Evolutionary conservation across 2,329 filamentous ascomycete genomes (phyloP).

Genomic region (Cordyceps cicadae): DNA sequence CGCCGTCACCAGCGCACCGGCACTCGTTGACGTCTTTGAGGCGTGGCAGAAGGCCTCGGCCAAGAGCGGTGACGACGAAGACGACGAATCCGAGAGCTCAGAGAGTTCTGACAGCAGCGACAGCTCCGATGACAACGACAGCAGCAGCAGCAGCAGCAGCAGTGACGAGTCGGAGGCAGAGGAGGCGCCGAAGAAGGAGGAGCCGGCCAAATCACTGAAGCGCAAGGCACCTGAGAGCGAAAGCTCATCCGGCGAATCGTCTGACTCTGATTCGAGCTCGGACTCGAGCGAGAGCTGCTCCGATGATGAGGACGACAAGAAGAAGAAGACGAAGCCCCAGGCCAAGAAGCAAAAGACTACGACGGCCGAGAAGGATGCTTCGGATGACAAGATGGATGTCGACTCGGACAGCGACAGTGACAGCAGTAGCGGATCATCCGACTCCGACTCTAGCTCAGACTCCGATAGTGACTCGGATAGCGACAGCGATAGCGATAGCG

Average conservation of each 20-base stretch:
- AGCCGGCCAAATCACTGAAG: conserved; percentile 24
- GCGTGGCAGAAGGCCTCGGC: conserved; percentile 35
- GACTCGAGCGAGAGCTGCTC: conserved; percentile 15
- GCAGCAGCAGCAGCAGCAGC: background rate
- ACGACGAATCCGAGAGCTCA: conserved; percentile 15
- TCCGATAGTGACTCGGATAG: conserved; percentile 18
- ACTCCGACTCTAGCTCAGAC: conserved; percentile 20
- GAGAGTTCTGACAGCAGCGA: conserved; percentile 17
- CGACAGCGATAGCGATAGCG: conserved; percentile 28
- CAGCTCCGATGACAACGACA: conserved; percentile 17
- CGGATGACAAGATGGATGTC: conserved; percentile 15
- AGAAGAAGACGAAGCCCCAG: conserved; percentile 25
- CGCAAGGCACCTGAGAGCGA: conserved; percentile 30
- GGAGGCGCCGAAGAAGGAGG: conserved; percentile 17
- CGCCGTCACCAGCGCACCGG: conserved; percentile 12
- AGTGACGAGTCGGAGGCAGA: conserved; percentile 15
- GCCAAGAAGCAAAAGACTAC: conserved; percentile 5
- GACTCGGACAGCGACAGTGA: conserved; percentile 23
- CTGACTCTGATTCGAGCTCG: background rate
- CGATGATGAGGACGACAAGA: conserved; percentile 34
- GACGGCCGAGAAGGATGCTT: conserved; percentile 2
- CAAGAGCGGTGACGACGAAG: conserved; percentile 21
- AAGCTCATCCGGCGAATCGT: conserved; percentile 8
- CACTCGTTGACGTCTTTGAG: conserved; percentile 43
- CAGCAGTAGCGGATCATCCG: conserved; percentile 19